Percentiles rank a stretch among this genome's conserved stretches.
These are phyloP conservation scores for Hypoxylon intermedium DNA, from an alignment of 495 filamentous ascomycete genomes.

Conservation along the genomic window DNA sequence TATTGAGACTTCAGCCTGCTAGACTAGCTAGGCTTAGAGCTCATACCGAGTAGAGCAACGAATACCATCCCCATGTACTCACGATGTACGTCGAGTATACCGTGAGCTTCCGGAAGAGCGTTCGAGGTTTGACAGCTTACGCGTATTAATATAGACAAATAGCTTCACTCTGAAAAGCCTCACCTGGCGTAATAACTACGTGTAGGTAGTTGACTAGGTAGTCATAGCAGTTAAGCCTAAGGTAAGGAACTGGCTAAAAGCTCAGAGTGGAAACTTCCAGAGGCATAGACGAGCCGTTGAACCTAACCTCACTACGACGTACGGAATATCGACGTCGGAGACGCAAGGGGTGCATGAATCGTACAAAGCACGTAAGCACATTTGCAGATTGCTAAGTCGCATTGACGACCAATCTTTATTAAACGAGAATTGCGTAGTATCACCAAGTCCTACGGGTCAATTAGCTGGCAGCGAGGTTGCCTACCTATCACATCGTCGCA, in stretches of 20 bases:
- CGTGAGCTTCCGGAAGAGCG: no score
- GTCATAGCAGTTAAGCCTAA: background rate
- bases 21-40: no score
- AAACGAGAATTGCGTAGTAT: conserved; percentile 14
- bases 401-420: background rate
- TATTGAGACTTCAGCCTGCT: no score
- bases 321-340: conserved; percentile 7
- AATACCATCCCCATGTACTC: no score
- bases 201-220: background rate
- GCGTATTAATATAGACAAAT: background rate
- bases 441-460: background rate
- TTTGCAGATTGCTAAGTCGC: conserved; percentile 19
- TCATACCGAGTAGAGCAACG: no score
- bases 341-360: conserved; percentile 24
- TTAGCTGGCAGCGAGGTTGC: conserved; percentile 4
- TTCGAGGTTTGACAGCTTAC: no score
- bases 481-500: conserved; percentile 7
- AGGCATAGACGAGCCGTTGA: background rate
- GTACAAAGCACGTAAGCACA: conserved; percentile 12
- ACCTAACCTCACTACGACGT: conserved; percentile 1
- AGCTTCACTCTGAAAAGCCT: background rate
- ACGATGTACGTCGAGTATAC: no score
- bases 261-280: background rate
- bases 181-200: background rate
- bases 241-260: conserved; percentile 4